Evolutionary conservation across 371 early-diverging fungal genomes (phyloP).

Genomic region (Circinella umbellata): DNA sequence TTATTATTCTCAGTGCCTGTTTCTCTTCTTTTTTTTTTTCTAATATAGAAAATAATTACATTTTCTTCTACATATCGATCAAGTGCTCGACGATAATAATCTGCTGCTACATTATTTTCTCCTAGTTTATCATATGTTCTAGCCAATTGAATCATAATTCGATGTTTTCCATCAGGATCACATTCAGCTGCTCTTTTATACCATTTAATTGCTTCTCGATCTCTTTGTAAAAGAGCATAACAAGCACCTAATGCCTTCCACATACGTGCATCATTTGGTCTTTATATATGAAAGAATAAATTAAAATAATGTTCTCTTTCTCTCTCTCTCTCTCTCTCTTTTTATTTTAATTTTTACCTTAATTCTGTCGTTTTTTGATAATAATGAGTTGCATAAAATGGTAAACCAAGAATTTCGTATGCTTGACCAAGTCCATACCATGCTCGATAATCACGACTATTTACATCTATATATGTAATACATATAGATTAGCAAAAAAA

Average conservation of each 20-base stretch:
- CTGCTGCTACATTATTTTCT: conserved; percentile 54
- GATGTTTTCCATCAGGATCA: conserved; percentile 47
- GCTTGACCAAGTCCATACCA: conserved; percentile 95
- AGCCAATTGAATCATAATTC: conserved; percentile 61
- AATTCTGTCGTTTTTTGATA: conserved; percentile 81
- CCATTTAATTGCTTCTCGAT: conserved; percentile 67
- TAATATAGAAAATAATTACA: conserved; percentile 22
- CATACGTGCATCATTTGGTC: conserved; percentile 80
- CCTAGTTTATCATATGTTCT: conserved; percentile 61
- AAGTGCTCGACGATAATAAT: conserved; percentile 60
- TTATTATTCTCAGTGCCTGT: neutral
- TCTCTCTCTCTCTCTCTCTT: no score
- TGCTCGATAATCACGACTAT: conserved; percentile 88
- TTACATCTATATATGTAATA: conserved; percentile 54
- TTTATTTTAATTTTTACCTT: conserved; percentile 40
- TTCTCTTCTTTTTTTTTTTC: neutral
- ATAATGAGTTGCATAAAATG: conserved; percentile 83
- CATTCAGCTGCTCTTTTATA: conserved; percentile 70
- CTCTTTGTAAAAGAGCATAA: conserved; percentile 61
- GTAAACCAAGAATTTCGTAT: conserved; percentile 85
- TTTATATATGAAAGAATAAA: conserved; percentile 9
- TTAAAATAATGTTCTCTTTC: no score
- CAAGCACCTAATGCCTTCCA: conserved; percentile 80
- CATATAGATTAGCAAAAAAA: conserved; percentile 18
- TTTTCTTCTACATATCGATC: conserved; percentile 47